phyloP scores from a whole-genome alignment of 805 yeast species.

The Diddensiella transvaalensis region DNA sequence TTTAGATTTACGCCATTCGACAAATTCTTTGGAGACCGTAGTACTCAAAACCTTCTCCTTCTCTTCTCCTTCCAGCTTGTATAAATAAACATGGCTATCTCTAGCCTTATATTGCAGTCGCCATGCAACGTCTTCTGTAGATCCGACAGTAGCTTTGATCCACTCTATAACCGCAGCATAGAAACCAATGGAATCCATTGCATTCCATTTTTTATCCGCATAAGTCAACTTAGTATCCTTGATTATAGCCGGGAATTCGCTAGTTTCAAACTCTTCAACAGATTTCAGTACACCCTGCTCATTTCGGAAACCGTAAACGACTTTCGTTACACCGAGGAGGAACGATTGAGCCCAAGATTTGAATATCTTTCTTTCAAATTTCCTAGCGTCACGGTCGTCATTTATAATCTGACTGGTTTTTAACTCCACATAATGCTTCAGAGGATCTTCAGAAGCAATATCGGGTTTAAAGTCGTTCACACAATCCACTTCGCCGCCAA shows the following conservation, averaged over 20 bases:
- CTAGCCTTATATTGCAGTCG: conserved; percentile 54
- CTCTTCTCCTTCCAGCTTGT: conserved; percentile 41
- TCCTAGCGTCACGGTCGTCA: conserved; percentile 53
- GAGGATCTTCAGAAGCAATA: conserved; percentile 33
- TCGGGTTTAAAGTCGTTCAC: conserved; percentile 75
- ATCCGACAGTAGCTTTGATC: conserved; percentile 56
- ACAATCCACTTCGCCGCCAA: conserved; percentile 93
- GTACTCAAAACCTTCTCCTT: conserved; percentile 40
- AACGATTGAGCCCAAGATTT: conserved; percentile 93
- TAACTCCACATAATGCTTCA: conserved; percentile 78
- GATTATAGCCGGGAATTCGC: conserved; percentile 59
- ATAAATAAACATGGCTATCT: conserved; percentile 50
- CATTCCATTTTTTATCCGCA: conserved; percentile 45
- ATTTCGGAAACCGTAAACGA: conserved; percentile 85
- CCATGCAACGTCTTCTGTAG: conserved; percentile 50
- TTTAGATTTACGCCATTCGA: conserved; percentile 46
- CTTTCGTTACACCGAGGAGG: conserved; percentile 74
- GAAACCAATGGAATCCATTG: conserved; percentile 78
- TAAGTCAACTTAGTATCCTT: conserved; percentile 21
- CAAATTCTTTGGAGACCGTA: conserved; percentile 49
- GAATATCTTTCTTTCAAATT: conserved; percentile 73
- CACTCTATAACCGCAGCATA: conserved; percentile 82
- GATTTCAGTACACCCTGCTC: conserved; percentile 58
- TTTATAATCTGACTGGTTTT: conserved; percentile 64
- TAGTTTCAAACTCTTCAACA: conserved; percentile 73